Evolutionary conservation across 2,329 filamentous ascomycete species (phyloP).

Genomic region (Emmonsia crescens): DNA sequence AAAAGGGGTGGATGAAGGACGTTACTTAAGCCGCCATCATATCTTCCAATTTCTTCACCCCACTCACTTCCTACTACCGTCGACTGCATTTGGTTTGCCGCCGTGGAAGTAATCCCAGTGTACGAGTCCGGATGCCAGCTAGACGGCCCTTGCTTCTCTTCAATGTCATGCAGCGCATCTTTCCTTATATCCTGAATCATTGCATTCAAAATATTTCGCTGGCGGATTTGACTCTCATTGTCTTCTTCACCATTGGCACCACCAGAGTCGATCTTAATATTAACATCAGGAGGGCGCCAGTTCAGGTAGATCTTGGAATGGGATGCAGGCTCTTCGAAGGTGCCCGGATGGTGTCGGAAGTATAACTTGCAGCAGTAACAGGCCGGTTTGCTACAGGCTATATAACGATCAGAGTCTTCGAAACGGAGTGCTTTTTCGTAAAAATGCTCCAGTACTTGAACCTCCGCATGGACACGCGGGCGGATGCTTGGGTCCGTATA

Average conservation of each 20-base stretch:
- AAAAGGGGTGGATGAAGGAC: not conserved
- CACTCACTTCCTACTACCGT: not conserved
- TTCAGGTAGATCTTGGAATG: constrained; percentile 22
- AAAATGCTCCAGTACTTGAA: constrained; percentile 41
- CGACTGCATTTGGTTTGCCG: not conserved
- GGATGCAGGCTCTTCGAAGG: constrained; percentile 17
- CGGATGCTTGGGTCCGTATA: constrained; percentile 18
- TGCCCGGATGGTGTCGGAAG: constrained; percentile 20
- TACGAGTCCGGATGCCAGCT: not conserved
- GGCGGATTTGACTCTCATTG: constrained; percentile 10
- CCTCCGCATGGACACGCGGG: constrained; percentile 33
- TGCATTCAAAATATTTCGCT: constrained; percentile 18
- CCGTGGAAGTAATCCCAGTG: not conserved
- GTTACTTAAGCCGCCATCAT: not conserved
- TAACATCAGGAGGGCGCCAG: constrained; percentile 19
- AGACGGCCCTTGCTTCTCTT: not conserved
- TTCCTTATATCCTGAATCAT: constrained; percentile 18
- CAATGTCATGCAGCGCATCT: constrained; percentile 16
- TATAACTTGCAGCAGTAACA: constrained; percentile 39
- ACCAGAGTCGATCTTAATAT: not conserved
- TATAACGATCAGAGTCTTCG: constrained; percentile 32
- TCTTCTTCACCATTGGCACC: constrained; percentile 4
- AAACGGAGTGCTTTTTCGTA: constrained; percentile 24
- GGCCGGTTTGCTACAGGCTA: constrained; percentile 43
- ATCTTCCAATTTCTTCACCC: not conserved